phyloP scores from a whole-genome alignment of 805 yeast genomes.

The Wickerhamomyces ciferrii region DNA sequence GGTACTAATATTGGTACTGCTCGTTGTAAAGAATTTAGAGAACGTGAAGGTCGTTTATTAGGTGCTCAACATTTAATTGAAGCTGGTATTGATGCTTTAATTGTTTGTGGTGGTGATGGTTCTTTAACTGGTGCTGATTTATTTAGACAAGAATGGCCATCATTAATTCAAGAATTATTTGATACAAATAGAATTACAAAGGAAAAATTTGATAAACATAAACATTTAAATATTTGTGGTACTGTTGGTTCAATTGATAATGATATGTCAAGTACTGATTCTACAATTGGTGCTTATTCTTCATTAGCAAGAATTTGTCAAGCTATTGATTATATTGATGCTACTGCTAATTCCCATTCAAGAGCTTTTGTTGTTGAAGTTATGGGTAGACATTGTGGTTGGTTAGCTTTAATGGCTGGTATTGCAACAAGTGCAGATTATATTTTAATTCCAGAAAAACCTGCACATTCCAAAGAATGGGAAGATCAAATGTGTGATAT shows the following conservation, averaged over 20 bases:
- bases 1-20: conserved; percentile 83
- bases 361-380: conserved; percentile 83
- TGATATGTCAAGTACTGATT: conserved; percentile 81
- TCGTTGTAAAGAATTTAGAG: conserved; percentile 61
- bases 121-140: conserved; percentile 79
- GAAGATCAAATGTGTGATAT: conserved; percentile 60
- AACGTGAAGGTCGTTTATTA: conserved; percentile 56
- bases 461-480: conserved; percentile 63
- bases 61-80: conserved; percentile 64
- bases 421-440: conserved; percentile 77
- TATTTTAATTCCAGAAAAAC: conserved; percentile 76
- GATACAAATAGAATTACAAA: conserved; percentile 37
- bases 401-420: conserved; percentile 82
- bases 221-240: conserved; percentile 65
- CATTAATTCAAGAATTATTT: conserved; percentile 53
- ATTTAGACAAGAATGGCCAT: conserved; percentile 75
- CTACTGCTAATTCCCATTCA: conserved; percentile 79
- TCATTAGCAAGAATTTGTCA: conserved; percentile 70
- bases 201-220: conserved; percentile 41
- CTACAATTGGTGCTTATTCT: conserved; percentile 80
- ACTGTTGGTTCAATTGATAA: conserved; percentile 81
- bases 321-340: conserved; percentile 76
- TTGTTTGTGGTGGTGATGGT: conserved; percentile 84
- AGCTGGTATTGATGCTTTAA: conserved; percentile 71
- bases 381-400: conserved; percentile 89